Percentiles rank a stretch among this genome's conserved stretches.
Conservation (phyloP, 371 early-diverging fungal genomes). For the Zopfochytrium polystomum region DNA sequence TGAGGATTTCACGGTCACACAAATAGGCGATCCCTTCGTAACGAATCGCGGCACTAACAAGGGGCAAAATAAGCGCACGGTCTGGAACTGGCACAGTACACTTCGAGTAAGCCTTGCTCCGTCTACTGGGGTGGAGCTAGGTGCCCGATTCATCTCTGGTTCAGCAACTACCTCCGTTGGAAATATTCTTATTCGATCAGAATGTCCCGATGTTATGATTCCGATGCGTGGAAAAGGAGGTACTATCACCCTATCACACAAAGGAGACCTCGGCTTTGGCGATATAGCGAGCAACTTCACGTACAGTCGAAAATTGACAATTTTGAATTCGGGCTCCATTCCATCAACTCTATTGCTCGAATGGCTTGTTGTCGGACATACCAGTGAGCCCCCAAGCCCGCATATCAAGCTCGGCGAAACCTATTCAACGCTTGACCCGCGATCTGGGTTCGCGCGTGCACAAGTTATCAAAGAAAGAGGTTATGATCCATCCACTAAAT, state of each 20-base stretch:
- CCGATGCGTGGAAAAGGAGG: slow-evolving; percentile 56
- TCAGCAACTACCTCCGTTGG: slow-evolving; percentile 42
- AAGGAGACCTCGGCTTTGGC: slow-evolving; percentile 54
- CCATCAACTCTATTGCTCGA: slow-evolving; percentile 45
- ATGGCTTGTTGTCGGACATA: slow-evolving; percentile 55
- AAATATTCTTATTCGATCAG: slow-evolving; percentile 45
- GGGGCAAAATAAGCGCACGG: slow-evolving; percentile 26
- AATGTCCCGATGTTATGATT: slow-evolving; percentile 39
- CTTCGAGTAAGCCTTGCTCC: slow-evolving; percentile 34
- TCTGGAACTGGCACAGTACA: slow-evolving; percentile 42
- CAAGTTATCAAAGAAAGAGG: slow-evolving; percentile 35
- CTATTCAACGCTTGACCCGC: slow-evolving; percentile 47
- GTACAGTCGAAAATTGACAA: slow-evolving; percentile 44
- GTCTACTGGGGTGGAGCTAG: slow-evolving; percentile 40
- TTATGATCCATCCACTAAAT: slow-evolving; percentile 18
- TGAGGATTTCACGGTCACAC: slow-evolving; percentile 45
- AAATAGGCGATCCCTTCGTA: slow-evolving; percentile 44
- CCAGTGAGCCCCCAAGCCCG: slow-evolving; percentile 32
- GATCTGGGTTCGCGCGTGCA: slow-evolving; percentile 48
- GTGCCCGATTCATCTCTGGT: slow-evolving; percentile 40
- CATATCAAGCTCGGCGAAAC: slow-evolving; percentile 42
- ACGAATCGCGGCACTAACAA: slow-evolving; percentile 10
- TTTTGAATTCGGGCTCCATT: slow-evolving; percentile 57
- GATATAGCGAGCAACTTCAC: slow-evolving; percentile 55
- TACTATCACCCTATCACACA: slow-evolving; percentile 48